Evolutionary conservation across 768 basidiomycete species (phyloP).

Genomic region (Suillus fuscotomentosus): DNA sequence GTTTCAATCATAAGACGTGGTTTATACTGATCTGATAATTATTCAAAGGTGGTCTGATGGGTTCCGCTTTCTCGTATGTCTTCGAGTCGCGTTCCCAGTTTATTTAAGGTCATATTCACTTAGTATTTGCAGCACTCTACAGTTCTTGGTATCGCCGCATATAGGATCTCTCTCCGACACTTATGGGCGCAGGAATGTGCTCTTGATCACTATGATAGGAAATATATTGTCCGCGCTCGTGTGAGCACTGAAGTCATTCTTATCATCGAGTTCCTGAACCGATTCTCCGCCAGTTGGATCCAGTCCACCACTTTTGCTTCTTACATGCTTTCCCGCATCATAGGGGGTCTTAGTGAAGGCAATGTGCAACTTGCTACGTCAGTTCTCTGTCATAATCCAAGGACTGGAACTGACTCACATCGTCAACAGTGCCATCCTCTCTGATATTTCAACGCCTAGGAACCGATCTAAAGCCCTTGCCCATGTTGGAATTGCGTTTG

Average conservation of each 20-base stretch:
- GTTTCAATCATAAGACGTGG: neutral
- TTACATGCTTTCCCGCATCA: constrained; percentile 84
- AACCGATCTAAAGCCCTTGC: constrained; percentile 86
- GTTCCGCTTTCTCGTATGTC: constrained; percentile 87
- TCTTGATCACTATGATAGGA: constrained; percentile 87
- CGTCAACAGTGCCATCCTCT: constrained; percentile 76
- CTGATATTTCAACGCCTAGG: constrained; percentile 80
- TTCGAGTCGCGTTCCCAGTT: constrained; percentile 26
- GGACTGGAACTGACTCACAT: neutral
- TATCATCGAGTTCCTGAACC: constrained; percentile 4
- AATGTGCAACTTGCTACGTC: constrained; percentile 97
- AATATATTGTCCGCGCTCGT: constrained; percentile 89
- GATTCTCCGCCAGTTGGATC: constrained; percentile 62
- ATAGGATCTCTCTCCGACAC: constrained; percentile 86
- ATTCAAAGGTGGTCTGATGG: constrained; percentile 77
- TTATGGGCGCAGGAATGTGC: constrained; percentile 82
- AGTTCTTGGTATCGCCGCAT: constrained; percentile 79
- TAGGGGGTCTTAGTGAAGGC: constrained; percentile 94
- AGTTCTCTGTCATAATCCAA: constrained; percentile 27
- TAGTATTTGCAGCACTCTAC: constrained; percentile 60
- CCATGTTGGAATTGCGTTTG: constrained; percentile 94
- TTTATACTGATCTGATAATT: constrained; percentile 1
- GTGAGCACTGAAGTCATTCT: constrained; percentile 41
- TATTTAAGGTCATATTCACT: constrained; percentile 30
- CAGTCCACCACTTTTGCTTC: constrained; percentile 88